Percentiles rank a stretch among this genome's conserved stretches.
phyloP scores from a whole-genome alignment of 208 protist genomes.

The Leishmania major region DNA sequence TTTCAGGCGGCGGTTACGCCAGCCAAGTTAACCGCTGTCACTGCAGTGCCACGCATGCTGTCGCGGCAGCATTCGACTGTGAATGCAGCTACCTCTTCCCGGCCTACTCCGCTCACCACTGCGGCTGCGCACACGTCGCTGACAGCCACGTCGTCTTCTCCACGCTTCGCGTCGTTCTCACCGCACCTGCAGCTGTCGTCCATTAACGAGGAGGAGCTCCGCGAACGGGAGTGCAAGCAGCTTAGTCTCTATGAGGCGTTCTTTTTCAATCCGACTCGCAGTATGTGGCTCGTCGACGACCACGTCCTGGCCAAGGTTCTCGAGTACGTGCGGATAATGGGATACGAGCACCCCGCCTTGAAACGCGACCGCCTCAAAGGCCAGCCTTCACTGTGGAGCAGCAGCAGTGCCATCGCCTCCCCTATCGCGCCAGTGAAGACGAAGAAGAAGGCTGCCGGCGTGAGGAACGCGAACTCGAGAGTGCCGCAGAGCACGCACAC shows the following conservation, averaged over 20 bases:
- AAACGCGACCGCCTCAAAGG: conserved; percentile 23
- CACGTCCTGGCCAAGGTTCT: conserved; percentile 70
- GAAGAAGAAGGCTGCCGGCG: conserved; percentile 7
- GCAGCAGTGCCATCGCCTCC: conserved; percentile 26
- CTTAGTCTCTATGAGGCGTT: conserved; percentile 79
- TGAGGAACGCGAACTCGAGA: conserved; percentile 1
- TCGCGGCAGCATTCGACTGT: conserved; percentile 19
- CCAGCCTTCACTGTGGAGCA: conserved; percentile 33
- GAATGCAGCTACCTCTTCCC: conserved; percentile 6
- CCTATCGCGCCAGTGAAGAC: conserved; percentile 14
- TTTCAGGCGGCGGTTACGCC: not conserved
- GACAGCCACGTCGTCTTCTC: not conserved
- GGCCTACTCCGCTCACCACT: not conserved
- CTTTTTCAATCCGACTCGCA: conserved; percentile 48
- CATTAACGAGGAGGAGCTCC: conserved; percentile 17
- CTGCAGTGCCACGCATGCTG: not conserved
- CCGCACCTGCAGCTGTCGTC: not conserved
- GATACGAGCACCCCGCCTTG: conserved; percentile 57
- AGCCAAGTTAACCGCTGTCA: not conserved
- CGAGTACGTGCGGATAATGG: conserved; percentile 75
- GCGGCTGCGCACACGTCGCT: not conserved
- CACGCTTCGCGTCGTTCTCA: not conserved
- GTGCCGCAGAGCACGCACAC: not conserved
- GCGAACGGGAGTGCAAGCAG: conserved; percentile 26
- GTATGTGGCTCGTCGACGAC: conserved; percentile 73